Conservation (phyloP, 345 rosid genomes). For the Rhodamnia rubescens region DNA sequence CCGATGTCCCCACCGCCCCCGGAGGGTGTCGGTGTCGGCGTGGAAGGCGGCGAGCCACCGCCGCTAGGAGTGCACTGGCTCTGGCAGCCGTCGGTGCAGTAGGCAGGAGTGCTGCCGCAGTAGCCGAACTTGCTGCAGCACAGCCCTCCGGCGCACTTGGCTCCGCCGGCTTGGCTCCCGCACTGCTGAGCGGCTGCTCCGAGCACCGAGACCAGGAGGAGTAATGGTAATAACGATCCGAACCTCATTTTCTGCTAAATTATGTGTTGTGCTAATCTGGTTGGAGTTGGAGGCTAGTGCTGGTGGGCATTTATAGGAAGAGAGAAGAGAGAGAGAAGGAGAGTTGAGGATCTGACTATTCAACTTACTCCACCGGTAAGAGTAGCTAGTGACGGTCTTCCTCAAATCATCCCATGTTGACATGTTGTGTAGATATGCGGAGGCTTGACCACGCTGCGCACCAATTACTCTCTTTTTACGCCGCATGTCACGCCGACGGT, state of each 20-base stretch:
- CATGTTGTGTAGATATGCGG: not conserved
- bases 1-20: not conserved
- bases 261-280: not conserved
- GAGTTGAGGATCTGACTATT: not conserved
- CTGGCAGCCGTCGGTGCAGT: not conserved
- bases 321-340: not conserved
- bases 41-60: no score
- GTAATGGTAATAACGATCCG: not conserved
- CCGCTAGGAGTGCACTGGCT: not conserved
- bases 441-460: not conserved
- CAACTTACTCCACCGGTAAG: not conserved
- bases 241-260: not conserved
- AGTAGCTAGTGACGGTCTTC: not conserved
- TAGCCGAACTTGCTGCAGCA: conserved; percentile 1
- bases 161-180: not conserved
- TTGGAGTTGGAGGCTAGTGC: not conserved
- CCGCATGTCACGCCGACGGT: not conserved
- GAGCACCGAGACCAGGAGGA: not conserved
- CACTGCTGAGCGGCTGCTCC: not conserved
- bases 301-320: not conserved
- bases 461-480: not conserved
- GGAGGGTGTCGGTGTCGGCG: not conserved
- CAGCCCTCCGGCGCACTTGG: not conserved
- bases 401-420: not conserved
- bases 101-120: not conserved